phyloP scores from a whole-genome alignment of 345 rosid species.

The Psidium guajava region DNA sequence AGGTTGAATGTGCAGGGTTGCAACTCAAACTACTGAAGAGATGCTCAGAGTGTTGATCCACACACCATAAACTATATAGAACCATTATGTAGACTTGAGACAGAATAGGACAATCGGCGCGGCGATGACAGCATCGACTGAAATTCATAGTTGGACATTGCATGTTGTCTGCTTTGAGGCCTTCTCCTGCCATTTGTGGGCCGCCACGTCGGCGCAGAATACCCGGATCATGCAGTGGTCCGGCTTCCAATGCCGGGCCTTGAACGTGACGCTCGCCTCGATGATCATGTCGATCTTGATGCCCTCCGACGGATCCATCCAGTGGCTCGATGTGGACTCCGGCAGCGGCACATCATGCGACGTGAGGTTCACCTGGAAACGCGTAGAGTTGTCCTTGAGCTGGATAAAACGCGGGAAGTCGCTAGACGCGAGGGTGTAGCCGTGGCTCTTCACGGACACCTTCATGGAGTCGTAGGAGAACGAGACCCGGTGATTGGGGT shows the following conservation, averaged over 20 bases:
- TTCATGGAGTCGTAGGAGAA: not conserved
- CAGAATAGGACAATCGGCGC: not conserved
- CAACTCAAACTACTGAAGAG: not conserved
- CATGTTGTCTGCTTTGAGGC: not conserved
- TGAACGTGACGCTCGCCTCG: not conserved
- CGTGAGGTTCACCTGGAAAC: not conserved
- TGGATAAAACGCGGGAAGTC: not conserved
- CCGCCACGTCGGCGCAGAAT: not conserved
- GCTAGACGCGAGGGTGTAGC: not conserved
- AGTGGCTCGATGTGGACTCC: not conserved
- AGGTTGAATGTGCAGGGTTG: not conserved
- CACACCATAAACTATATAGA: not conserved
- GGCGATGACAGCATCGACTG: not conserved
- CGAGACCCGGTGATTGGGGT: not conserved
- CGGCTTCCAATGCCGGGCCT: not conserved
- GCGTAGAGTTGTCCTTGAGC: not conserved
- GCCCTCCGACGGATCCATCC: not conserved
- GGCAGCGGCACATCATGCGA: not conserved
- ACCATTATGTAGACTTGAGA: not conserved
- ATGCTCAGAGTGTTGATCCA: not conserved
- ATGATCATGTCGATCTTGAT: not conserved
- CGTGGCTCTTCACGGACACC: not conserved
- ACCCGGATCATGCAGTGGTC: not conserved
- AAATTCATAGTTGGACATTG: not conserved
- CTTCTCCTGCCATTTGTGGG: rapidly evolving